Conservation (phyloP, 164 flowering plant genomes). For the Umbilicus rupestris region DNA sequence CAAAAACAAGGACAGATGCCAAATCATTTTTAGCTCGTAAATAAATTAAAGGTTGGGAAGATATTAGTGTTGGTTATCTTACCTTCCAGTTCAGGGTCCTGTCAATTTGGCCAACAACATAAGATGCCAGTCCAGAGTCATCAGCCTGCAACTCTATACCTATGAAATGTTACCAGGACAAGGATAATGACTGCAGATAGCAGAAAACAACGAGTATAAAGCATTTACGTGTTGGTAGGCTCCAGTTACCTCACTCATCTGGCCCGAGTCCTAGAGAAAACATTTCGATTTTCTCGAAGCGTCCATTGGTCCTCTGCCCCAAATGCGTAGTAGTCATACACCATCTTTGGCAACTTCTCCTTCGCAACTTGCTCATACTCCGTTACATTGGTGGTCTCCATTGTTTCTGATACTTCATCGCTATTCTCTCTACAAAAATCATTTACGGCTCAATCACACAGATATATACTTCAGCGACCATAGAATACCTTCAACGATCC, state of each 20-base stretch:
- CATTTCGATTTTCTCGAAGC: slow-evolving; percentile 62
- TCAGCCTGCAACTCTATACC: slow-evolving; percentile 20
- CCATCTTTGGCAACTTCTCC: slow-evolving; percentile 84
- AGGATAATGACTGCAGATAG: too few species aligned
- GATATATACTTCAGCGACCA: too few species aligned
- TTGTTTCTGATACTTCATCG: slow-evolving; percentile 19
- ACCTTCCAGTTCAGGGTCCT: slow-evolving; percentile 61
- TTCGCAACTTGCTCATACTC: slow-evolving; percentile 83
- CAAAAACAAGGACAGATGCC: not conserved
- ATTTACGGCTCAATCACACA: not conserved
- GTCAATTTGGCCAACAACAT: slow-evolving; percentile 50
- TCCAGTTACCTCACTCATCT: slow-evolving; percentile 42
- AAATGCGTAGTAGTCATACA: slow-evolving; percentile 83
- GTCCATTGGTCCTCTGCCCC: slow-evolving; percentile 99
- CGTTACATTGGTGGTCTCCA: slow-evolving; percentile 72
- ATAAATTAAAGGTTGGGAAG: not conserved
- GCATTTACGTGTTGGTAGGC: not conserved
- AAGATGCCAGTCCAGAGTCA: slow-evolving; percentile 57
- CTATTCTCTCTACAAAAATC: not conserved
- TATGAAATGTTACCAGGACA: not conserved
- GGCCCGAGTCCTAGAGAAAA: slow-evolving; percentile 78
- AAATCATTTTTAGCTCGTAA: not conserved
- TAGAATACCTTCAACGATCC: too few species aligned
- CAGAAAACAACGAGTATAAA: slow-evolving; percentile 1
- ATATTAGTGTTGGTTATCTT: not conserved